A percentile compares a stretch with the other conserved stretches of the same genome.
Conservation (phyloP, 805 yeast species). For the Schizosaccharomyces lindneri region DNA sequence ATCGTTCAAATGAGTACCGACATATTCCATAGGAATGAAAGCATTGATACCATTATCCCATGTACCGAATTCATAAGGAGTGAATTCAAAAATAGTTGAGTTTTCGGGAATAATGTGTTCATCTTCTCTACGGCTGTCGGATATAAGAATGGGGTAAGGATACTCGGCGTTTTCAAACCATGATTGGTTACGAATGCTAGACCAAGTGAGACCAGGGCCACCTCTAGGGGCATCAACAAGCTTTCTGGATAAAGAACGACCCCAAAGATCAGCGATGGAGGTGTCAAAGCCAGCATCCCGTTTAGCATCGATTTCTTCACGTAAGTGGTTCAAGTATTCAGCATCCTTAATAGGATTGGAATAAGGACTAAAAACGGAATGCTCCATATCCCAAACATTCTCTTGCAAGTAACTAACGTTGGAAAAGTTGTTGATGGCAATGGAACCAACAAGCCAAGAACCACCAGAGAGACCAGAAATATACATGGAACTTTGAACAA, state of each 20-base stretch:
- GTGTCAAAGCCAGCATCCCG: constrained; percentile 39
- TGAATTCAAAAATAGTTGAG: constrained; percentile 31
- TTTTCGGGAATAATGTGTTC: constrained; percentile 30
- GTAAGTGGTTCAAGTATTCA: constrained; percentile 18
- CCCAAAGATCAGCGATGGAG: constrained; percentile 62
- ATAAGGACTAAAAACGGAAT: constrained; percentile 15
- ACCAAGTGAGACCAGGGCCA: constrained; percentile 37
- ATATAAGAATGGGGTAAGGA: constrained; percentile 50
- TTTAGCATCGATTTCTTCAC: constrained; percentile 25
- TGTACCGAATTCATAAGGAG: constrained; percentile 55
- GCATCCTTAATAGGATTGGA: constrained; percentile 24
- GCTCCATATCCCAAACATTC: constrained; percentile 12
- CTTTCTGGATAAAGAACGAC: constrained; percentile 47
- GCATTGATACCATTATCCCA: constrained; percentile 58
- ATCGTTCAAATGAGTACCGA: constrained; percentile 38
- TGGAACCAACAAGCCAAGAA: constrained; percentile 37
- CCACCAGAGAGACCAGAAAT: constrained; percentile 51
- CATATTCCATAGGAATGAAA: constrained; percentile 40
- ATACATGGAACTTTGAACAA: constrained; percentile 30
- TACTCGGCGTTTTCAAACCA: constrained; percentile 34
- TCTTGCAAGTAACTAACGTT: constrained; percentile 12
- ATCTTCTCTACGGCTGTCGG: constrained; percentile 21
- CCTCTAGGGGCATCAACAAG: constrained; percentile 37
- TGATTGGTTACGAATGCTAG: constrained; percentile 32
- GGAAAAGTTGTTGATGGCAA: constrained; percentile 19